Conservation (phyloP, 2,329 filamentous ascomycete genomes). For the Mycogone perniciosa region DNA sequence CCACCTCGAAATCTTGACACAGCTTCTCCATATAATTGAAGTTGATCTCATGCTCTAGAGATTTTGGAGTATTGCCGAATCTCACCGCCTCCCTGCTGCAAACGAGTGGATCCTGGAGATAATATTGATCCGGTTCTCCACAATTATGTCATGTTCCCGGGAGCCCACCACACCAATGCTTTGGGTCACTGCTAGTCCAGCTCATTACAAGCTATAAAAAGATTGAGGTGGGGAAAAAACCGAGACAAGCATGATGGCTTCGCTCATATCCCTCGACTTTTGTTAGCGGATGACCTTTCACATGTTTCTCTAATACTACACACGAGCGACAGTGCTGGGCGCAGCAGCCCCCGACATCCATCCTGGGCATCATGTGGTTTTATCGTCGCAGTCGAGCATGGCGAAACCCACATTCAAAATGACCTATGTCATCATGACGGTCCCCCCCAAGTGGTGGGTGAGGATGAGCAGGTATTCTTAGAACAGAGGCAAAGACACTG, state of each 20-base stretch:
- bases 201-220: neutral
- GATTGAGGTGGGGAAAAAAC: conserved; percentile 12
- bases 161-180: neutral
- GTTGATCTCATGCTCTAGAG: conserved; percentile 15
- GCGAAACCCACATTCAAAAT: neutral
- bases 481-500: neutral
- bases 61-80: conserved; percentile 32
- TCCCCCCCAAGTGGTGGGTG: neutral
- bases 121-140: neutral
- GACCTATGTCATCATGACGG: conserved; percentile 7
- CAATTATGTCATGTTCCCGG: neutral
- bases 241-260: conserved; percentile 23
- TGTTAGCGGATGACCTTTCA: conserved; percentile 9
- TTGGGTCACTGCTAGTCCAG: neutral
- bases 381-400: neutral
- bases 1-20: neutral
- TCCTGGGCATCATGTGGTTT: conserved; percentile 14
- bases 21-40: neutral
- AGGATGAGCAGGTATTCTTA: neutral
- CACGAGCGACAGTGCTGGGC: conserved; percentile 11
- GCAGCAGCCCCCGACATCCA: conserved; percentile 12
- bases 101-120: conserved; percentile 12
- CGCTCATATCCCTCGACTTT: conserved; percentile 12
- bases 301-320: neutral
- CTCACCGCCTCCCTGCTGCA: conserved; percentile 26